These are phyloP conservation scores for Coemansia sp. DNA, from an alignment of 192 early-diverging fungal species.

Conservation along the genomic window DNA sequence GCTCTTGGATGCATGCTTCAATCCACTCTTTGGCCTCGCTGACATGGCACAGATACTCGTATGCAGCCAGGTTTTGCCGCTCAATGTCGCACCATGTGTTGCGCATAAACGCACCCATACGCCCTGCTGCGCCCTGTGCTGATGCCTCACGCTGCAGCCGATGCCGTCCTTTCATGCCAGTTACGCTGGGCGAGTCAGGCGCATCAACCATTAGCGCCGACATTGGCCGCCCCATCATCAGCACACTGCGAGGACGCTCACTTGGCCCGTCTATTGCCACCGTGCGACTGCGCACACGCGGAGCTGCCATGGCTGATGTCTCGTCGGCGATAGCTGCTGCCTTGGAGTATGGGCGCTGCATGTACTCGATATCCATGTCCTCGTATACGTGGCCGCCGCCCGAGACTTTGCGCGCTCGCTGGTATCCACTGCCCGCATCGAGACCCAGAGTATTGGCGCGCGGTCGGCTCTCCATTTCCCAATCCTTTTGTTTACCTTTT, in stretches of 20 bases:
- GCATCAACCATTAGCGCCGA: conserved; percentile 43
- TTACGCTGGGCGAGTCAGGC: conserved; percentile 56
- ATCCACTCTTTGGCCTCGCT: conserved; percentile 99
- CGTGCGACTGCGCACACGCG: conserved; percentile 47
- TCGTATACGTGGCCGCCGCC: conserved; percentile 23
- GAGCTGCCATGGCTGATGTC: conserved; percentile 11
- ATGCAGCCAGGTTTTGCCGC: conserved; percentile 87
- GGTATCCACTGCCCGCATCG: conserved; percentile 17
- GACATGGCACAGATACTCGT: conserved; percentile 98
- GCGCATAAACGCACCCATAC: conserved; percentile 12
- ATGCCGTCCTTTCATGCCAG: conserved; percentile 50
- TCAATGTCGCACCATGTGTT: conserved; percentile 85
- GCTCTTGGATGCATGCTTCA: conserved; percentile 84
- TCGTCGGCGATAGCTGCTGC: conserved; percentile 22
- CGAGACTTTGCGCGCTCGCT: conserved; percentile 29
- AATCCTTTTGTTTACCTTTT: not conserved
- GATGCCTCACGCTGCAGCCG: conserved; percentile 49
- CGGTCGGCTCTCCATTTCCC: conserved; percentile 21
- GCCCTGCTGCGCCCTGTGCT: conserved; percentile 1
- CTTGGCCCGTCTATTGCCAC: conserved; percentile 23
- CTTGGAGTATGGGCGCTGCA: conserved; percentile 23
- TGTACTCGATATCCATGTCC: conserved; percentile 14
- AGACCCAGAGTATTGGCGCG: conserved; percentile 49
- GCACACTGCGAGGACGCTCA: conserved; percentile 17
- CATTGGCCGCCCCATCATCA: conserved; percentile 29